Evolutionary conservation across 2,329 filamentous ascomycete species (phyloP), one percentile per base, ranked within the genome.

Genomic region (Colletotrichum higginsianum): DNA sequence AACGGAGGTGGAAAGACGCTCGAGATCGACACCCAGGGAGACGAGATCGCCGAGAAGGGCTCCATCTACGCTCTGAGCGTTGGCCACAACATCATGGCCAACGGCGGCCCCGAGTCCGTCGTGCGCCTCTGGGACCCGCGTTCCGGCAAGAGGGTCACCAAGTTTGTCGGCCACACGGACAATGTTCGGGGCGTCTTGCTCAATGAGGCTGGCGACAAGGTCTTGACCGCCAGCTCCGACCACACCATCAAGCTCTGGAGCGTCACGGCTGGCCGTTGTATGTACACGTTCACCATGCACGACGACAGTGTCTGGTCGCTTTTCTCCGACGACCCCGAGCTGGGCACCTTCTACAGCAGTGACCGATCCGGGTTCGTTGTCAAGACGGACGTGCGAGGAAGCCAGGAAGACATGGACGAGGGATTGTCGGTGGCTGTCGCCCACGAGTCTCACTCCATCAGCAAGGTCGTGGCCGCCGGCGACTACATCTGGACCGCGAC

Each of bases 221-320:
- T 99, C 76, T 90, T 99, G 86, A 98, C 96, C 0, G 95, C 94
- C 16, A 98, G 95, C 76, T 96, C 96, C 1, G 96, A 99, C 80
- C 95, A 97, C 83, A 98, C 96, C 0, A 92, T 99, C 84, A 99
- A 99, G 84, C 91, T 98, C 69, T 99, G 96, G 96, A 98, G 95
- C 75, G 92, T 98, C 76, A 96, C 94, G 13, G 96, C 95, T 26
- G 96, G 96, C 66, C 89, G 96, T 76, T 99, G 96, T 86, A 96
- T 98, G 92, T 94, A 98, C 82, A 99, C 96, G 0, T 89, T 99
- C 76, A 98, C 95, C 66, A 99, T 99, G 96, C 96, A 99, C 83
- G 97, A 97, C 79, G 95, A 98, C 79, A 98, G 95, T 79, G 94
- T 99, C 26, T 99, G 96, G 96, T 97, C 94, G 1, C 86, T 99